A percentile compares a stretch with the other conserved stretches of the same genome.
phyloP scores from a whole-genome alignment of 352 stramenopile species.

The Pythium sp. region DNA sequence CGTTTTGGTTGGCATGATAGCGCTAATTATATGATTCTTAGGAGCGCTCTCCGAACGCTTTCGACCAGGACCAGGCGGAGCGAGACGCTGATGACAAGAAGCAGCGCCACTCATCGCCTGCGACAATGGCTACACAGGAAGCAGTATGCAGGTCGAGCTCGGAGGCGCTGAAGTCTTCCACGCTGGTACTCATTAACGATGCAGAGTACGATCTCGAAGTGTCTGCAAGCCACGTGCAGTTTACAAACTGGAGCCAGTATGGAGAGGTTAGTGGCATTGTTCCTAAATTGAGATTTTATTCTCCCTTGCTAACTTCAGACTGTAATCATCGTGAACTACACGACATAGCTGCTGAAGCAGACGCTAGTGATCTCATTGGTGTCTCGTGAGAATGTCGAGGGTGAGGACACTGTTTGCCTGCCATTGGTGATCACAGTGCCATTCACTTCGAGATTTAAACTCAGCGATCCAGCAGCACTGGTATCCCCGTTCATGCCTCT shows the following conservation, averaged over 20 bases:
- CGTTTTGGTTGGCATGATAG: background rate
- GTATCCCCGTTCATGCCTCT: conserved; percentile 25
- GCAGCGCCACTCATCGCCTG: background rate
- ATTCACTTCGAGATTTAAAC: conserved; percentile 43
- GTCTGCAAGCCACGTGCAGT: conserved; percentile 17
- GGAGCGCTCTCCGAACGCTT: background rate
- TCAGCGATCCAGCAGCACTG: conserved; percentile 15
- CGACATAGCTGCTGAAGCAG: background rate
- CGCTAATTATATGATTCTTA: conserved; percentile 2
- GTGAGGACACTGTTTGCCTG: conserved; percentile 9
- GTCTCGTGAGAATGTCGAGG: background rate
- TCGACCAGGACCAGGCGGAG: too few relatives aligned
- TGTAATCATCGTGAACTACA: background rate
- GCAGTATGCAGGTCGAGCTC: background rate
- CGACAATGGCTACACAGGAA: conserved; percentile 7
- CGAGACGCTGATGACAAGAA: background rate
- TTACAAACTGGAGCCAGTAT: conserved; percentile 20
- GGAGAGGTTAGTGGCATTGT: conserved; percentile 13
- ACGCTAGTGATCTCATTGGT: conserved; percentile 14
- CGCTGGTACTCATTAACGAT: conserved; percentile 32
- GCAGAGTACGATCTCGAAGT: conserved; percentile 29
- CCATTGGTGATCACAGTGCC: conserved; percentile 52
- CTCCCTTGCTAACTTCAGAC: background rate
- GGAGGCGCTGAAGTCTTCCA: conserved; percentile 16
- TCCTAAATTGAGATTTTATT: background rate